Evolutionary conservation across 148 eudicot genomes (phyloP), one percentile per base, ranked within the genome.

Genomic region (Pharnaceum exiguum): DNA sequence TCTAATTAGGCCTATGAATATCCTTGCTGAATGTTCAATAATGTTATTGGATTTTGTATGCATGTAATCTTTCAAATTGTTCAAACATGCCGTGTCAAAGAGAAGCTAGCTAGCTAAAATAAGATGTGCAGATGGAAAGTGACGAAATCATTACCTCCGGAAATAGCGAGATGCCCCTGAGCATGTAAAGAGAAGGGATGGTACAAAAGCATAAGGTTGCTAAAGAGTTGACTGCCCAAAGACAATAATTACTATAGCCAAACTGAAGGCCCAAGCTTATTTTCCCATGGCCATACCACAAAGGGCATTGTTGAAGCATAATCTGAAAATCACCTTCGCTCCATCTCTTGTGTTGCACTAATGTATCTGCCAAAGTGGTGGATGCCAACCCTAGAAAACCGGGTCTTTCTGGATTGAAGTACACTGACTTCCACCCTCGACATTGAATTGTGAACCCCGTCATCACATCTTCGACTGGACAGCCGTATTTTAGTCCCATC

Each of bases 341-440:
- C 98, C 98, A 93, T 71, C 98, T 80, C 68, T 82, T 85, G 29
- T 88, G 95, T 45, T 85, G 94, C 57, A 88, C 66, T 12, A 93
- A 60, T 29, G 76, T 29, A 45, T 81, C 90, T 46, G 47, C 78
- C 17, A 88, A 68, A 10, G 86, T 71, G 1, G 82, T 84, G n/a
- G 82, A 68, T n/a, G 68, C 74, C 17, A 79, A 46, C 4, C 98
- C 98, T 23, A 88, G 49, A 74, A 93, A 93, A 3, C 67, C 77
- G 2, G 47, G 36, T 30, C 81, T 74, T 12, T 51, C 27, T 5
- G 95, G 90, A 49, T 81, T 85, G 54, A 57, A 76, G 35, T 71
- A 81, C 7, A 73, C 60, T 0, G 98, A 85, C 62, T 81, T 88
- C 96, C 96, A 93, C 21, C 96, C 96, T 2, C 63, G 35, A 37